These are phyloP conservation scores for Termitomyces sp. DNA, from an alignment of 768 basidiomycete species.

Conservation along the genomic window DNA sequence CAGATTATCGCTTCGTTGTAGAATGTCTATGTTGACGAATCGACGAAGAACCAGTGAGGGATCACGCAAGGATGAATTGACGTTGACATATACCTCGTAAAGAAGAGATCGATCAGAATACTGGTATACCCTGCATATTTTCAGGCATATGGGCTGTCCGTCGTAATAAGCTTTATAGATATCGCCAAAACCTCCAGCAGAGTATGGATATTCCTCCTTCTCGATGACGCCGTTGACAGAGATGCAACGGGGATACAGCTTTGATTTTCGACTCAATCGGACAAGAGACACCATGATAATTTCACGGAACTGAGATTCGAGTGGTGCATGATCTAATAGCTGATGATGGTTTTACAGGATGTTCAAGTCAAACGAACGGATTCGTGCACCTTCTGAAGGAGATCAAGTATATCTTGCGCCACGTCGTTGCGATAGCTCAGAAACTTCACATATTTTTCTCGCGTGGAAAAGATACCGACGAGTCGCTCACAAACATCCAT, in stretches of 20 bases:
- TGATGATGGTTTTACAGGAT: not conserved
- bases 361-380: not conserved
- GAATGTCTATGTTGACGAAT: not conserved
- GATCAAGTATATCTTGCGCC: not conserved
- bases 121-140: slow-evolving; percentile 19
- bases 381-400: not conserved
- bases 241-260: slow-evolving; percentile 21
- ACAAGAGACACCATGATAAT: slow-evolving; percentile 16
- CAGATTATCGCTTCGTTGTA: slow-evolving; percentile 7
- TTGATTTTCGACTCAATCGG: slow-evolving; percentile 17
- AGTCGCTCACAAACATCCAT: not conserved
- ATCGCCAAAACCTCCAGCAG: slow-evolving; percentile 21
- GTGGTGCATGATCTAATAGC: slow-evolving; percentile 13
- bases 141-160: slow-evolving; percentile 18
- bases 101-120: slow-evolving; percentile 12
- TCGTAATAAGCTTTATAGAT: slow-evolving; percentile 19
- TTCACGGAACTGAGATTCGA: slow-evolving; percentile 3
- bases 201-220: slow-evolving; percentile 4
- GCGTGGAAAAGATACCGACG: not conserved
- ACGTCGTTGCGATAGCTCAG: not conserved
- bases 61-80: not conserved
- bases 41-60: not conserved
- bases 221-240: slow-evolving; percentile 5
- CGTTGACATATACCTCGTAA: slow-evolving; percentile 14
- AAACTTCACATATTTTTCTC: not conserved